Base-by-base conservation (phyloP, 2,329 filamentous ascomycete species). In the Sporothrix phasma region DNA sequence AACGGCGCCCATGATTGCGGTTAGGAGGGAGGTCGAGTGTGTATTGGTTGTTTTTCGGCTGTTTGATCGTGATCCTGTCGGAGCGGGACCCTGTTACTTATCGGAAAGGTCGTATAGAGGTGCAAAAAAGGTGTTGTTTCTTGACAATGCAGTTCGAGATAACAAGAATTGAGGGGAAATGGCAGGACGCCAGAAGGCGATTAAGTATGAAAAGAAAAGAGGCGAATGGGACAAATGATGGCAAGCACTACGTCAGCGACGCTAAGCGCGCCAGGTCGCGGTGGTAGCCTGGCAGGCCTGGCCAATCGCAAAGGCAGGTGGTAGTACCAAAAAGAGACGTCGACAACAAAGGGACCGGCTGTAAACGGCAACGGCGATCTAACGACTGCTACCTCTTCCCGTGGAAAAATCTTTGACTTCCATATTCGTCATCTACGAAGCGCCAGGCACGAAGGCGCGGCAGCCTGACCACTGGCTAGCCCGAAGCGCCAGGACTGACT, bases 1-100 rank as follows among this genome's bases (percentile, higher is more conserved):
- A 41, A 72, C 74, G 66, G 73, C 79, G 68, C 79, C 78, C 81
- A 84, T 84, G 61, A 69, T 78, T 61, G 51, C 3, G 7, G 26
- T 15, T 47, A 37, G 3, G 6, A 10, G 11, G 31, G 22, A 11
- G 41, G n/a, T 7, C 13, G 13, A 7, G 37, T 54, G 41, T 37
- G n/a, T n/a, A n/a, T 49, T 41, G 15, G 37, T 49, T 41, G n/a
- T 62, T 49, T 37, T 53, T 46, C 11, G 17, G 19, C 17, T 58
- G 19, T 46, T 56, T 11, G 51, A 15, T 39, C 19, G 51, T 15
- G 51, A 3, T 56, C 31, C 31, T 37, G 31, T 39, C 22, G 15
- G 19, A 43, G 51, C 51, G 24, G 10, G n/a, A 6, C 3, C 5
- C 26, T 5, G 51, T 15, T 22, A 45, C 2, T 7, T 39, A 31